Base-by-base conservation (phyloP, 306 rosid species). In the Quillaja saponaria region DNA sequence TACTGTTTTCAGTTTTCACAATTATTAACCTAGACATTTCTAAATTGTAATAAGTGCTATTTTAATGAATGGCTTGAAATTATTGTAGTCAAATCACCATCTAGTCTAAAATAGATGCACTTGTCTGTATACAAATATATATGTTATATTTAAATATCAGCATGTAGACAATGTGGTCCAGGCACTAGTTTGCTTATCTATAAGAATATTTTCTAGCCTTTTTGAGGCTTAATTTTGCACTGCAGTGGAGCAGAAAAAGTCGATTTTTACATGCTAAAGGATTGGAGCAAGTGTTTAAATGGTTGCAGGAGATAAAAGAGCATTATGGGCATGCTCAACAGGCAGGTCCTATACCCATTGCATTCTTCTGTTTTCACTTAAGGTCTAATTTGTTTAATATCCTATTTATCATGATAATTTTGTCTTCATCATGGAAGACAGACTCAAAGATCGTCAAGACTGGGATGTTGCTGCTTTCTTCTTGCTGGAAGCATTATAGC, bases 401-500 rank as follows among this genome's bases (percentile, higher is more conserved):
- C 66, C 21, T 64, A 47, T 75, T 59, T 56, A 52, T 55, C 46
- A 21, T 78, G 63, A 65, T 61, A 67, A 55, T 72, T 48, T 75
- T 59, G 61, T 73, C 68, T 73, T 66, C 71, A 63, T 66, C 55
- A 69, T 77, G 77, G 62, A 77, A 79, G 76, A 74, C 90, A 77
- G 95, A 78, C 61, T 73, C 79, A 59, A 79, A 76, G 76, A 77
- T 78, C 72, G 64, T 79, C 61, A 84, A 73, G 75, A 77, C 87
- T 55, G 92, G 90, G 70, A 80, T 78, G 44, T 60, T 84, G 82
- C 79, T 91, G 39, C 87, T 91, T 49, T 80, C 80, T 77, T 91
- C 98, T 74, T 91, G 98, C 84, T 91, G 98, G 98, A 91, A 89
- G 84, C 98, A 91, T 76, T 91, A 88, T 73, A 71, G 84, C 71